Base-by-base conservation (phyloP, 2,329 filamentous ascomycete genomes). In the Diaporthe amygdali region DNA sequence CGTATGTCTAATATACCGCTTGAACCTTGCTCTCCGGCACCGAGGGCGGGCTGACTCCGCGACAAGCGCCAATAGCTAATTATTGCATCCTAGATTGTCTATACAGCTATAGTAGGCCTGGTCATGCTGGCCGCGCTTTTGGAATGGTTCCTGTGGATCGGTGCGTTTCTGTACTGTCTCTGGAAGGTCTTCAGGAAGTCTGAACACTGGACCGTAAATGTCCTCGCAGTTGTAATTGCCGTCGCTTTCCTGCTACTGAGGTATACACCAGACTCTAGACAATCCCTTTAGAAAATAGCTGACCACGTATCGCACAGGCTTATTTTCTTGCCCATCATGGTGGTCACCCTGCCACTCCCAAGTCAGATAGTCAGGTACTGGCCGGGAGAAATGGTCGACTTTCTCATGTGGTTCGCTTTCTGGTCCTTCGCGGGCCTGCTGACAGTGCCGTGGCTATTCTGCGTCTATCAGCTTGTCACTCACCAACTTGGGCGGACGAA, bases 351-450 rank as follows among this genome's bases (percentile, higher is more conserved):
- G 5, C 96, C 96, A 0, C 86, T 98, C 3, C 96, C 96, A 0
- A 82, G 86, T 25, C 87, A 90, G 71, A 85, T 98, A 55, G 91
- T 91, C 9, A 86, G 89, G 72, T 88, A 93, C 76, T 97, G 96
- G 83, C 95, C 96, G 0, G 69, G 80, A 3, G 68, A 81, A 1
- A 89, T 96, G 86, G 92, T 96, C 49, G 82, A 80, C 2, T 87
- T 93, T 56, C 87, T 98, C 17, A 95, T 98, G 79, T 97, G 94
- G 93, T 97, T 98, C 78, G 95, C 95, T 5, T 98, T 98, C 81
- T 98, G 94, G 92, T 91, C 93, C 34, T 98, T 98, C 76, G 92
- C 95, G 0, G 90, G 90, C 74, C 89, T 98, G 12, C 84, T 99
- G 71, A 94, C 93, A 0, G 86, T 97, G 1, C 96, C 96, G 0